Evolutionary conservation across 306 rosid genomes (phyloP), one percentile per base, ranked within the genome.

Genomic region (Begonia fuchsioides): DNA sequence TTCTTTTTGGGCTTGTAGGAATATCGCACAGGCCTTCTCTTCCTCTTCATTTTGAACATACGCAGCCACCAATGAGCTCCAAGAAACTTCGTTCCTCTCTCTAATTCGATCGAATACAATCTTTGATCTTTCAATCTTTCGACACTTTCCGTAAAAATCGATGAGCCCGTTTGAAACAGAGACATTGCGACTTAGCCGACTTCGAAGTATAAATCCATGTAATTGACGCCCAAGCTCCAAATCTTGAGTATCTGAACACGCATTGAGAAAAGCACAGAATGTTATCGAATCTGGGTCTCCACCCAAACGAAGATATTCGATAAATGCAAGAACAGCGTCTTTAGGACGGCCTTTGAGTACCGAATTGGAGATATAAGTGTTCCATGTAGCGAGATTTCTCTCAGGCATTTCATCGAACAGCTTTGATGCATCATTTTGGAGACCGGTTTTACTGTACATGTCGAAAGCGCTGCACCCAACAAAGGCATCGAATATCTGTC

Each of bases 401-500:
- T 62, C 70, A 9, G 94, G 96, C 79, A 83, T 87, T 73, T 83
- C 93, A 49, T 73, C 86, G 17, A 87, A 83, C 77, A 83, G 7
- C 32, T 72, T 78, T 4, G 54, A 46, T 9, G 88, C 94, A 2
- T 87, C 93, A 0, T 52, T 61, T 13, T 68, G 44, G 10, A 73
- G 66, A 15, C 83, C 83, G 2, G 67, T 58, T 62, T 83, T 87
- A 32, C 73, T 47, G 51, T 83, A 87, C 96, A 87, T 87, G 6
- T 87, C 88, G 15, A 83, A 77, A 38, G 77, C 87, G 43, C 96
- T 79, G 41, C 84, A 83, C 11, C 93, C 96, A 0, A 87, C 96
- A 35, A 83, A 83, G 26, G 80, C 93, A 52, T 83, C 93, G 15
- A 32, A 44, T 43, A 83, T 73, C 51, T 59, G 66, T 8, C 88